Base-by-base conservation (phyloP, 805 yeast species). In the Candida endomychidarum region DNA sequence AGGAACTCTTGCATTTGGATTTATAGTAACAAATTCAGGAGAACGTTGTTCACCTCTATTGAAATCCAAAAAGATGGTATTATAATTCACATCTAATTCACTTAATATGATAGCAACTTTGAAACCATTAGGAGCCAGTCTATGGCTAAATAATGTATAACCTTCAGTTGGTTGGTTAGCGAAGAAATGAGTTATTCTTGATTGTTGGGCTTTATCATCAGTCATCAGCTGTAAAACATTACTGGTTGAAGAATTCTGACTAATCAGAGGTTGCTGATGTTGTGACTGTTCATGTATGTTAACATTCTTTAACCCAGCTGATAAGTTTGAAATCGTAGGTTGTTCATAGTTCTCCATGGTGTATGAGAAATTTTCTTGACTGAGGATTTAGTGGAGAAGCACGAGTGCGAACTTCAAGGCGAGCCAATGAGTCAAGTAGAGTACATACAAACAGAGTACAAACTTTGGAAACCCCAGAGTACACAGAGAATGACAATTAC, bases 1-100 rank as follows among this genome's bases (percentile, higher is more conserved):
- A 3, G 98, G 98, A 5, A 90, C 95, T 46, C 98, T 73, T 2
- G 96, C 97, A 61, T 91, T 91, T 19, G 98, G 98, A 61, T 90
- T 91, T 46, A 90, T 82, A n/a, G 88, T 75, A 14, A 90, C 89
- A 53, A 90, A 90, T 60, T 89, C 95, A 0, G 97, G 96, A 2
- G 95, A 86, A 47, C 96, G 69, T 60, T 90, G 96, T 62, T 90
- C 97, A 43, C 95, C 95, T 46, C 74, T 74, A 59, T 84, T 84
- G 63, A 90, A 88, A 64, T 90, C 96, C 40, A 90, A 69, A 52
- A 86, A 83, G 40, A 89, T 80, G 2, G 96, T 88, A 51, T 81
- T 79, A 65, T 84, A 91, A 23, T 77, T 78, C 55, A 83, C 75
- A 42, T 84, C 84, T 51, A 91, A 75, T 61, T 91, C 98, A 42